These are phyloP conservation scores for Forsythia viridissima DNA, from an alignment of 257 asterid species.

Conservation along the genomic window DNA sequence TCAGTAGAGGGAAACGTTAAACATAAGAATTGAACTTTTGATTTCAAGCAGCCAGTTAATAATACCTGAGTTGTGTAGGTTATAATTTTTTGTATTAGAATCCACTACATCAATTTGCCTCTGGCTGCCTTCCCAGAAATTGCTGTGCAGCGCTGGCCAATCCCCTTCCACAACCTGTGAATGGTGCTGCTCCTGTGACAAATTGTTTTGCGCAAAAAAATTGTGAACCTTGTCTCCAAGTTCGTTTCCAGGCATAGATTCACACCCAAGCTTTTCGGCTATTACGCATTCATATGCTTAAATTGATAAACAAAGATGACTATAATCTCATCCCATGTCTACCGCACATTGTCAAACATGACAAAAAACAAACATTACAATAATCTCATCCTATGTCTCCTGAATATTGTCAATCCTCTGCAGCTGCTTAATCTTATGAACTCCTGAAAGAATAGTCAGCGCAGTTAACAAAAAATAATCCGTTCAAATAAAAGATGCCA, in stretches of 20 bases:
- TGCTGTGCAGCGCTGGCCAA: slow-evolving; percentile 55
- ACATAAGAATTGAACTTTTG: background rate
- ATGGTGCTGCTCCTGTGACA: slow-evolving; percentile 65
- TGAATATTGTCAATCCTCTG: slow-evolving; percentile 12
- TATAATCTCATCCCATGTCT: slow-evolving; percentile 21
- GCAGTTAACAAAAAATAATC: background rate
- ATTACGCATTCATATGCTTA: slow-evolving; percentile 6
- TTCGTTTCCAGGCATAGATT: slow-evolving; percentile 97
- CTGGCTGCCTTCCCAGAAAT: slow-evolving; percentile 63
- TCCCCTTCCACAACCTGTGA: slow-evolving; percentile 59
- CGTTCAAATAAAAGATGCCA: background rate
- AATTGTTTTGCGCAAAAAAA: slow-evolving; percentile 77
- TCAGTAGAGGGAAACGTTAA: background rate
- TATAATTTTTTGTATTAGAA: slow-evolving; percentile 23
- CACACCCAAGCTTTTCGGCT: slow-evolving; percentile 9
- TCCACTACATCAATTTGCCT: slow-evolving; percentile 45
- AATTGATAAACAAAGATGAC: slow-evolving; percentile 17
- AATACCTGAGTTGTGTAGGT: slow-evolving; percentile 50
- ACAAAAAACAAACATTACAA: slow-evolving; percentile 12
- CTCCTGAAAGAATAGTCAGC: slow-evolving; percentile 22
- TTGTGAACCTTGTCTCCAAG: slow-evolving; percentile 88
- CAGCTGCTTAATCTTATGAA: slow-evolving; percentile 19
- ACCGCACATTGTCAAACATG: slow-evolving; percentile 4
- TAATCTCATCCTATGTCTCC: slow-evolving; percentile 22
- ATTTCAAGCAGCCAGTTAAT: background rate